phyloP scores from a whole-genome alignment of 345 rosid species.

The Melaleuca alternifolia region DNA sequence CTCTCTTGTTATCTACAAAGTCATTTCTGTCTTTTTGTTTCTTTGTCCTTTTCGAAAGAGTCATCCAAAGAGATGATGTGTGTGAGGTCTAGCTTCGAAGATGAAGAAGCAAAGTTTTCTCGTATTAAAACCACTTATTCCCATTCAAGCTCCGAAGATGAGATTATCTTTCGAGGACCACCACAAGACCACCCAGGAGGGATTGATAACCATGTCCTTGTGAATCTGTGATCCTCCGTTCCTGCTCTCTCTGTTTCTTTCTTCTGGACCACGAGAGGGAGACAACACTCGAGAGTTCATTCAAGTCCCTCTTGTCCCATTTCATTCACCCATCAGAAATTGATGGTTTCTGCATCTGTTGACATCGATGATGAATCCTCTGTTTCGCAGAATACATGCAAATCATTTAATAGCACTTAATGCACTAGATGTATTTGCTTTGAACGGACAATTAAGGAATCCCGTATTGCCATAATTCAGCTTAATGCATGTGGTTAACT shows the following conservation, averaged over 20 bases:
- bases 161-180: background rate
- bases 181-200: background rate
- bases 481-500: background rate
- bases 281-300: background rate
- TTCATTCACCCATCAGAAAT: background rate
- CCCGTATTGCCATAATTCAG: background rate
- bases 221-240: background rate
- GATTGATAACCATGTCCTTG: background rate
- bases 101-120: background rate
- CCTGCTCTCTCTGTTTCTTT: background rate
- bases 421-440: background rate
- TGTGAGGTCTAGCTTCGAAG: background rate
- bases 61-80: background rate
- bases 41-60: background rate
- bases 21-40: background rate
- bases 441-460: background rate
- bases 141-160: background rate
- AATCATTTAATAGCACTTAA: background rate
- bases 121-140: background rate
- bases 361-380: background rate
- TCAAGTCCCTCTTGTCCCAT: background rate
- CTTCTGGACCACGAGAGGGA: background rate
- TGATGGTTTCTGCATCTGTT: background rate
- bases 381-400: background rate
- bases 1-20: background rate